These are phyloP conservation scores for Collybia sp. DNA, from an alignment of 768 basidiomycete species.

Conservation along the genomic window DNA sequence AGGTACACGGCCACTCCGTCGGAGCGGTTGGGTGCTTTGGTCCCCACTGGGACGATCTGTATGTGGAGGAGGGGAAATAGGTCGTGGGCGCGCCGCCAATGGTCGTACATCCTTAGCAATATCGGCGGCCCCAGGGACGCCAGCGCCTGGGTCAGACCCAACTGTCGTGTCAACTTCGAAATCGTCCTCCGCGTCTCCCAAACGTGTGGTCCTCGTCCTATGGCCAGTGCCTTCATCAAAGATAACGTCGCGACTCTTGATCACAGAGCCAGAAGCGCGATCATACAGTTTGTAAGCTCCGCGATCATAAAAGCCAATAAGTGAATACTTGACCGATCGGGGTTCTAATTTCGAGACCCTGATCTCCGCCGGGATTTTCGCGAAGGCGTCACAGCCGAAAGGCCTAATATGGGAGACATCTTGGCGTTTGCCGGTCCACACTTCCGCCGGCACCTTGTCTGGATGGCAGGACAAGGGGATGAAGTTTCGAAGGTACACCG, in stretches of 20 bases:
- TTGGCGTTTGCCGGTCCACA: conserved; percentile 11
- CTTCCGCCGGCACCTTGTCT: conserved; percentile 8
- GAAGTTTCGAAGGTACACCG: conserved; percentile 18
- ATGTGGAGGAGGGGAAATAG: no score
- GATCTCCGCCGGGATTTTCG: conserved; percentile 18
- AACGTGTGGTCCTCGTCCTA: neutral
- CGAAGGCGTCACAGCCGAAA: conserved; percentile 18
- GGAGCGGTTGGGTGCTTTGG: no score
- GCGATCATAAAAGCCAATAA: conserved; percentile 14
- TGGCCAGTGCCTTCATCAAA: conserved; percentile 16
- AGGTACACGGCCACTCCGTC: no score
- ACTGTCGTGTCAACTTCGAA: no score
- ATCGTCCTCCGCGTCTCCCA: no score
- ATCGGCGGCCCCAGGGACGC: no score
- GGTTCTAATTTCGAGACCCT: conserved; percentile 10
- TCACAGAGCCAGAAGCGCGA: conserved; percentile 1
- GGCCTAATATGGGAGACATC: conserved; percentile 17
- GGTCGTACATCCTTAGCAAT: no score
- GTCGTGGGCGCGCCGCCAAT: no score
- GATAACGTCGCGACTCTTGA: conserved; percentile 12
- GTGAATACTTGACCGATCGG: conserved; percentile 9
- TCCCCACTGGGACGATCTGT: no score
- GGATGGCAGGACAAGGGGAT: conserved; percentile 14
- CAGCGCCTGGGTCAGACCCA: no score
- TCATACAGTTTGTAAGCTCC: conserved; percentile 12